Base-by-base conservation (phyloP, 495 filamentous ascomycete genomes). In the Aspergillus avenaceus region DNA sequence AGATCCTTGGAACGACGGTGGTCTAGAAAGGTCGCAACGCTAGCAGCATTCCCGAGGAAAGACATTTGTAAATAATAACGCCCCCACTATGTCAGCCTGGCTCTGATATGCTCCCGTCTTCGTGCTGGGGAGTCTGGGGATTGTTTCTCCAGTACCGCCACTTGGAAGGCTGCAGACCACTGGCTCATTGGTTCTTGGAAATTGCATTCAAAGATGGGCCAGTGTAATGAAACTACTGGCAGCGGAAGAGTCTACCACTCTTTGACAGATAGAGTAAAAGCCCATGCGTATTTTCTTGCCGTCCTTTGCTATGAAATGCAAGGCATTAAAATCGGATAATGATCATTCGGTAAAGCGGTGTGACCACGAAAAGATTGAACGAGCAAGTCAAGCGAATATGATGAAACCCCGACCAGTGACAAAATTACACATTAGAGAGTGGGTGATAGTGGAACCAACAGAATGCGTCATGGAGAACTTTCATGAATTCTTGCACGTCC, bases 1-100 rank as follows among this genome's bases (percentile, higher is more conserved):
- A 47, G 59, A 66, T 54, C 68, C 64, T 58, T 56, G 68, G 64
- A 65, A 66, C 58, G 49, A 49, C 40, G 50, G 49, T 37, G 53
- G 66, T 64, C 64, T 66, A 62, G 61, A 69, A 64, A 64, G 53
- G 54, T 54, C 59, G 41, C 44, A 38, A 34, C 31, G 40, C 12
- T 49, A 22, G 32, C 41, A 46, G 42, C 28, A 44, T 45, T 45
- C 38, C 45, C 52, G 29, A 45, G 19, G 16, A 14, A 50, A 18
- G 27, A 19, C 26, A 46, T n/a, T 45, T 11, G 28, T 36, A 43
- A 40, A 37, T 46, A 28, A 59, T 57, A 56, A 50, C 56, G 62
- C 56, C 61, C 38, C 66, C 62, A 65, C 64, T 52, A 54, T 52
- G 54, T 63, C 58, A 59, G 54, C 41, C 41, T n/a, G 21, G 9